Conservation (phyloP, 345 rosid genomes). For the Populus nigra region DNA sequence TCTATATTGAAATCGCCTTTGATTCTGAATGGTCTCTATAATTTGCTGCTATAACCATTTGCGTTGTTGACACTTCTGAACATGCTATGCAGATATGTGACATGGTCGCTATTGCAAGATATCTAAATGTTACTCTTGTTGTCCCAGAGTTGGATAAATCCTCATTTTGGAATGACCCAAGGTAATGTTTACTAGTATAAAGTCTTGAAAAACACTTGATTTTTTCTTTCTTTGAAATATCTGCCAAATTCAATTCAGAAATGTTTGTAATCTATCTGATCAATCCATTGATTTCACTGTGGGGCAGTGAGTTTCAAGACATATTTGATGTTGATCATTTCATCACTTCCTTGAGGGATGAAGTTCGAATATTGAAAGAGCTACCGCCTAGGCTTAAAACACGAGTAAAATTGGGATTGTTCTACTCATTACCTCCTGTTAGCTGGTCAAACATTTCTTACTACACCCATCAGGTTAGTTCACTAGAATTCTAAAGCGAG, state of each 20-base stretch:
- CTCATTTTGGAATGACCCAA: conserved; percentile 95
- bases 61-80: conserved; percentile 13
- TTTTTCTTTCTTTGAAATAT: neutral
- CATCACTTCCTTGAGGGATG: conserved; percentile 82
- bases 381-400: conserved; percentile 79
- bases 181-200: conserved; percentile 37
- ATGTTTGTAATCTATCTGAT: conserved; percentile 3
- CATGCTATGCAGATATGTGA: conserved; percentile 74
- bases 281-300: conserved; percentile 11
- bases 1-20: neutral
- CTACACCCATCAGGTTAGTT: conserved; percentile 66
- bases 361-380: conserved; percentile 80
- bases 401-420: conserved; percentile 64
- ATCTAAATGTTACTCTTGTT: conserved; percentile 81
- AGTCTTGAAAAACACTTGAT: neutral
- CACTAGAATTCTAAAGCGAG: neutral
- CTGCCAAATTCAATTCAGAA: conserved; percentile 5
- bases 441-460: conserved; percentile 95
- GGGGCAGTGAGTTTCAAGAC: conserved; percentile 81
- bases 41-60: neutral
- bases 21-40: neutral
- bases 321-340: conserved; percentile 90
- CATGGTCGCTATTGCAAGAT: conserved; percentile 89
- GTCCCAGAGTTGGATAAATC: conserved; percentile 93
- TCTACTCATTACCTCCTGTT: conserved; percentile 69